These are phyloP conservation scores for Hyphopichia wangnamkhiaoensis DNA, from an alignment of 1,139 yeast genomes.

Conservation along the genomic window DNA sequence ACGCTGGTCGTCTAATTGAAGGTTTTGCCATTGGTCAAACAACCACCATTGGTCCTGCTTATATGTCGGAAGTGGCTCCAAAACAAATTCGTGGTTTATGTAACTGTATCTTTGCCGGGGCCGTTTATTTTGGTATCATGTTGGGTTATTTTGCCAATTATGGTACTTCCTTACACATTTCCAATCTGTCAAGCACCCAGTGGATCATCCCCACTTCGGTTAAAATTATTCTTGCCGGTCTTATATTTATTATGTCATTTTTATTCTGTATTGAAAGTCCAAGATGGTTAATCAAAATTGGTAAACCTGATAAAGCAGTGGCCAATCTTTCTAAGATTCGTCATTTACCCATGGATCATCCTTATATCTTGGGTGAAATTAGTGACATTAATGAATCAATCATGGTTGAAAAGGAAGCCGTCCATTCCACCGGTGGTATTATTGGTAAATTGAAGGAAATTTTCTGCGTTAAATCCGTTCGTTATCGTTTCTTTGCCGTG, in stretches of 20 bases:
- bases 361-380: constrained; percentile 42
- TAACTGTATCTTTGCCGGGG: constrained; percentile 53
- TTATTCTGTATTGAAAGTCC: constrained; percentile 45
- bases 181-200: constrained; percentile 28
- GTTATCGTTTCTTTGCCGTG: constrained; percentile 33
- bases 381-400: constrained; percentile 38
- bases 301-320: constrained; percentile 24
- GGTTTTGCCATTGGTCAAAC: constrained; percentile 61
- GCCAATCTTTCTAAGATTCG: constrained; percentile 36
- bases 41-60: constrained; percentile 57
- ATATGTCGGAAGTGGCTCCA: constrained; percentile 56
- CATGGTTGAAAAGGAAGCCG: constrained; percentile 25
- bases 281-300: constrained; percentile 45
- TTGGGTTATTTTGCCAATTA: constrained; percentile 51
- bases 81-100: constrained; percentile 53
- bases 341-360: constrained; percentile 40
- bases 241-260: constrained; percentile 37
- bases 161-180: constrained; percentile 38
- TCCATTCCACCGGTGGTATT: constrained; percentile 19
- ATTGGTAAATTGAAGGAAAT: constrained; percentile 25
- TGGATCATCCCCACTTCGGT: constrained; percentile 41
- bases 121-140: constrained; percentile 57
- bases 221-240: constrained; percentile 44
- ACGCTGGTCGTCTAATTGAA: constrained; percentile 56
- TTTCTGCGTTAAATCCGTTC: constrained; percentile 24